Evolutionary conservation across 306 rosid genomes (phyloP), one percentile per base, ranked within the genome.

Genomic region (Vigna mungo): DNA sequence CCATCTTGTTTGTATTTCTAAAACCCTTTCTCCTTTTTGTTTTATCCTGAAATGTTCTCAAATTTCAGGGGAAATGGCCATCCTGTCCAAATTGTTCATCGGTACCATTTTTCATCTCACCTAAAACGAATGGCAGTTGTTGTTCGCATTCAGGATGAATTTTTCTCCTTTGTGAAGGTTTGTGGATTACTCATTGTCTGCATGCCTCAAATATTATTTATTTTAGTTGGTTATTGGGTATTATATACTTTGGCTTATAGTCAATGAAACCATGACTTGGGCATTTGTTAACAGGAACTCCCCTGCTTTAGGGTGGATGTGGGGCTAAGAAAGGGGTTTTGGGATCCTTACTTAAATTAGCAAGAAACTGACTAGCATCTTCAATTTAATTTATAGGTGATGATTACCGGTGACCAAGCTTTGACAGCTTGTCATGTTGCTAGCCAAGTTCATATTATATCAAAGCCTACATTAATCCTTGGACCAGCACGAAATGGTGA

Each of bases 321-420:
- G 1, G 30, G 54, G 62, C 4, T 23, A 32, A 47, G 78, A 64
- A 76, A 32, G 14, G 30, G 49, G 15, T 67, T 75, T 80, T 9
- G 9, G 14, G 53, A 68, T 75, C 78, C 68, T 34, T 68, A 51
- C 62, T 34, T 68, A 51, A 81, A 12, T 61, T 52, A 23, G 69
- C 13, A 64, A 75, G 6, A 76, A 59, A 65, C 80, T 71, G 51
- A 69, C 68, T 41, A 53, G 43, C 54, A 66, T 78, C 64, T 67
- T 73, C 46, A 46, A 74, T 69, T 49, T 52, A 25, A 41, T 72
- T 68, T 74, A 58, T 78, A 96, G 99, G 99, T 91, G 81, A 96
- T 96, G 99, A 96, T 96, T 84, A 96, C 99, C 55, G 98, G 99
- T 75, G 99, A 96, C 80, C 99, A 96, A 90, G 97, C 99, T 79